phyloP scores from a whole-genome alignment of 768 basidiomycete genomes.

The Hericium rajendrae region DNA sequence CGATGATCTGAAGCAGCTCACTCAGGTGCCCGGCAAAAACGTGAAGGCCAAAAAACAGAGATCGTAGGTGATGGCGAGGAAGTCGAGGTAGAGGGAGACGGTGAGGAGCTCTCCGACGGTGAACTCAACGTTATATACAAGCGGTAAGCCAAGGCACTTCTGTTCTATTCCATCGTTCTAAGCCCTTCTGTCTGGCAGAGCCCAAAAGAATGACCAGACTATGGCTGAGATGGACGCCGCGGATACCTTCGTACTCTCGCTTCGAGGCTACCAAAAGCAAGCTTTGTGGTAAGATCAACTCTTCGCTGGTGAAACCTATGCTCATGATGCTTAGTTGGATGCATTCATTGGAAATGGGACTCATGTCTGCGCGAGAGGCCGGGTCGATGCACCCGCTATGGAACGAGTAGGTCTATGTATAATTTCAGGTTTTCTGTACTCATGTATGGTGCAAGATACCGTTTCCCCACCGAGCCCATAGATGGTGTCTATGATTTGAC shows the following conservation, averaged over 20 bases:
- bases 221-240: slow-evolving; percentile 80
- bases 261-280: slow-evolving; percentile 91
- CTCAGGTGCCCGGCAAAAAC: slow-evolving; percentile 23
- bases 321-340: slow-evolving; percentile 62
- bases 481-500: slow-evolving; percentile 68
- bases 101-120: slow-evolving; percentile 71
- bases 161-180: neutral
- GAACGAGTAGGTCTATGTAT: slow-evolving; percentile 58
- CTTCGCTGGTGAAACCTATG: neutral
- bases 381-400: slow-evolving; percentile 87
- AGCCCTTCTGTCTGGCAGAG: slow-evolving; percentile 35
- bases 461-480: slow-evolving; percentile 53
- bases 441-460: slow-evolving; percentile 42
- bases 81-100: slow-evolving; percentile 71
- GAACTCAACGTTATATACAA: slow-evolving; percentile 79
- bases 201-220: slow-evolving; percentile 67
- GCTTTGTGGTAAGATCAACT: slow-evolving; percentile 52
- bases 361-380: slow-evolving; percentile 56
- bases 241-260: slow-evolving; percentile 59
- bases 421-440: slow-evolving; percentile 1
- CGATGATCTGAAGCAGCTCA: slow-evolving; percentile 32
- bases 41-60: slow-evolving; percentile 30
- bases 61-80: slow-evolving; percentile 77
- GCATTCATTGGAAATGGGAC: slow-evolving; percentile 74
- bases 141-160: slow-evolving; percentile 37